Evolutionary conservation across 306 rosid species (phyloP), one percentile per base, ranked within the genome.

Genomic region (Cucumis cinereus): DNA sequence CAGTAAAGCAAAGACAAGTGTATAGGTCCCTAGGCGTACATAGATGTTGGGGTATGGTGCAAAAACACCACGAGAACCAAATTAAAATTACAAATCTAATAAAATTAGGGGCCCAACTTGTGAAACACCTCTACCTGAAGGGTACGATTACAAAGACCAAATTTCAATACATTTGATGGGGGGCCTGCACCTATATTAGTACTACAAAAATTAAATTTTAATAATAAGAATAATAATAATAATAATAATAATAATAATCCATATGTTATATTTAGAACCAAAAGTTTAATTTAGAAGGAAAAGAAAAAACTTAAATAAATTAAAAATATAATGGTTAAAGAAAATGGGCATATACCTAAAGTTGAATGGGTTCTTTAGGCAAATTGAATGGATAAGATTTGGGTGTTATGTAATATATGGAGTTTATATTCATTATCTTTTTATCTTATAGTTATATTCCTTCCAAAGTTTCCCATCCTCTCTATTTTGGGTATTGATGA

Each of bases 61-160:
- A 24, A 57, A 22, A 57, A 15, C 62, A 57, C 30, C 62, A 57
- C 62, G 36, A 50, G 54, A 67, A 12, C 28, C 41, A 12, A 52
- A 77, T 8, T 10, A 52, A 26, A 36, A 52, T 67, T 49, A 52
- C 16, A 52, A 66, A 77, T 45, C 52, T 0, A 35, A 53, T 49
- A 53, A 63, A 66, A 59, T 59, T 24, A 59, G n/a, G 64, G 38
- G 36, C 66, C 66, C 66, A 26, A 23, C 33, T 61, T 59, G 73
- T 79, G 54, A 59, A 50, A 41, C 78, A 79, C 82, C 82, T 73
- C 82, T 16, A 35, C 66, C 53, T 79, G 35, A 70, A 77, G 64
- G 22, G 78, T 79, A 73, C 53, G 41, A 24, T 61, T 3, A 6
- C 63, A 59, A 59, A 70, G 47, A 57, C 52, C 36, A 22, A 69